Evolutionary conservation across 2,329 filamentous ascomycete genomes (phyloP), one percentile per base, ranked within the genome.

Genomic region (Neopestalotiopsis rosae): DNA sequence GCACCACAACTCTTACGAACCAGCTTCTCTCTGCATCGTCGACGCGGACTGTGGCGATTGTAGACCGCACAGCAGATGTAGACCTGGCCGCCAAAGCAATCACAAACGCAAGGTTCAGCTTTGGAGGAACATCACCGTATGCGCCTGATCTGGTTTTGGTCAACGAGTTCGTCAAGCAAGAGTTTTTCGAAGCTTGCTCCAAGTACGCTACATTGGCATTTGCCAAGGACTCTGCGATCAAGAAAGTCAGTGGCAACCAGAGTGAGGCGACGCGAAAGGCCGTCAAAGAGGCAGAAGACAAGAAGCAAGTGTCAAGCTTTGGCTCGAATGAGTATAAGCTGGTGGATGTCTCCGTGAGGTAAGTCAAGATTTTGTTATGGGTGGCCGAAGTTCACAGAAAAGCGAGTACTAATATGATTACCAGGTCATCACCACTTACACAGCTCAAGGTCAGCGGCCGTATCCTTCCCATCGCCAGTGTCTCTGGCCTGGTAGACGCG

Each of bases 81-180:
- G 75, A 81, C 5, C 73, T 77, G 2, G 88, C 90, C 0, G 89
- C 89, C 0, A 78, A 82, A 67, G 81, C 83, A 2, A 79, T 91
- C 1, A 83, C 87, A 0, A 80, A 79, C 0, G 87, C 89, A 1
- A 81, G 88, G 2, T 87, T 90, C 72, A 78, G 79, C 14, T 87
- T 89, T 38, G 81, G 85, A 1, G 89, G 89, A 2, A 81, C 77
- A 2, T 90, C 89, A 1, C 83, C 88, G 0, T 91, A 91, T 73
- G 86, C 88, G 0, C 90, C 90, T 0, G 89, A 91, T 72, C 38
- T 90, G 0, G 86, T 91, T 0, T 77, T 91, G 0, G 89, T 92
- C n/a, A 90, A 91, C 69, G 89, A 91, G 71, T 91, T 86, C 69
- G 81, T 84, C 3, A 87, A 87, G 78, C 82, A 85, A 67, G 81